A percentile compares a stretch with the other conserved stretches of the same genome.
phyloP scores from a whole-genome alignment of 306 rosid genomes.

The Citrullus mucosospermus region DNA sequence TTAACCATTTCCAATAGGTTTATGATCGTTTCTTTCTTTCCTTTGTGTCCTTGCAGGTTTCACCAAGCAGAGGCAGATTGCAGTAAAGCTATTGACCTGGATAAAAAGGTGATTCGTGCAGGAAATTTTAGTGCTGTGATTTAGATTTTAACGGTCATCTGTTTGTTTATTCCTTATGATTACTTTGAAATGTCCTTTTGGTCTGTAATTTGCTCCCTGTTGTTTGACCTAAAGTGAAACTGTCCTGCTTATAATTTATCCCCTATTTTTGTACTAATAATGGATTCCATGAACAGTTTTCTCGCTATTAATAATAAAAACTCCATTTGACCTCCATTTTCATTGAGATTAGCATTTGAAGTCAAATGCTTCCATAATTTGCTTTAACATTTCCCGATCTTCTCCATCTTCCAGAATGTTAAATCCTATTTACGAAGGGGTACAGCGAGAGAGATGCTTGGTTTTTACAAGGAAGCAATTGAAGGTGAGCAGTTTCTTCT shows the following conservation, averaged over 20 bases:
- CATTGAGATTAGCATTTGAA: neutral
- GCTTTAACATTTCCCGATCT: neutral
- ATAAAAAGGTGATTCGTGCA: slow-evolving; percentile 59
- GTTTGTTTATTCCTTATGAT: neutral
- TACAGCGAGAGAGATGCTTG: slow-evolving; percentile 85
- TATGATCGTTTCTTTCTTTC: slow-evolving; percentile 18
- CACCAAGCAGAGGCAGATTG: slow-evolving; percentile 85
- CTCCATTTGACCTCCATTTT: neutral
- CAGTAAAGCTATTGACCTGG: slow-evolving; percentile 63
- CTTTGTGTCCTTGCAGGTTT: slow-evolving; percentile 30
- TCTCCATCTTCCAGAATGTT: slow-evolving; percentile 50
- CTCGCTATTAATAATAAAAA: neutral
- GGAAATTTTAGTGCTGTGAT: neutral
- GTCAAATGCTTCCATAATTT: neutral
- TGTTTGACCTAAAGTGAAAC: too few species aligned
- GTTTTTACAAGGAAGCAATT: slow-evolving; percentile 78
- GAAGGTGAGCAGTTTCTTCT: slow-evolving; percentile 51
- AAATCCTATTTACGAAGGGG: slow-evolving; percentile 92
- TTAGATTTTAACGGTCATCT: neutral
- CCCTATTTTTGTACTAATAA: neutral
- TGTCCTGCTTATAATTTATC: neutral
- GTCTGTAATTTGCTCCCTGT: neutral
- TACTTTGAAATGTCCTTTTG: neutral
- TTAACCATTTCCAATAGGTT: slow-evolving; percentile 5
- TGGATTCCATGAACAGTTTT: neutral